Evolutionary conservation across 176 grass and related monocot species (phyloP), one percentile per base, ranked within the genome.

Genomic region (Musa acuminata): DNA sequence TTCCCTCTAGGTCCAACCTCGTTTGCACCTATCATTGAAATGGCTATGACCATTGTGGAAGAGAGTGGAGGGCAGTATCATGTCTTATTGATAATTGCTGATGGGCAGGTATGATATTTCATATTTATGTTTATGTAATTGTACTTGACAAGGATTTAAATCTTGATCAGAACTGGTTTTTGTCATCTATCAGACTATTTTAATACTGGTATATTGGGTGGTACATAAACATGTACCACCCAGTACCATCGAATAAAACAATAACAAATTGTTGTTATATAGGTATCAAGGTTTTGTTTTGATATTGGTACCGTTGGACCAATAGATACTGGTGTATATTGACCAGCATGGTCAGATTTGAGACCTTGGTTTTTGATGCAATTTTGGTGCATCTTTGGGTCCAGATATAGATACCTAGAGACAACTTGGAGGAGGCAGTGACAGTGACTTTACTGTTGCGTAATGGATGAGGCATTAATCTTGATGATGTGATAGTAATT

Each of bases 41-140:
- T 74, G 72, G 72, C 72, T 29, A 53, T 74, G 72, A 74, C 72
- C 52, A 74, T 74, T 74, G 72, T 74, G 3, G 72, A 74, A 74
- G 11, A 74, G 53, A 74, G 52, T 20, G 72, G 72, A 55, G 72
- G 72, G 53, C 72, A 74, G 25, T 74, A 74, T 24, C 72, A 74
- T 55, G 72, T 74, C 16, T 50, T 74, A 29, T 16, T 74, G 72
- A 74, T 74, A 74, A 74, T 74, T 55, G 72, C 72, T 10, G 72
- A 74, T 29, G 72, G 72, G 23, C 72, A 74, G 72, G 72, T 74
- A 57, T 53, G 13, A 9, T 53, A 35, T 13, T 5, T 74, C 35
- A 43, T 43, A 43, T 43, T 43, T 43, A 62, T 62, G 57, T 17
- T 62, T 17, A 19, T 20, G 20, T 19, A n/a, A 19, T 62, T 62